Evolutionary conservation across 345 rosid species (phyloP).

Genomic region (Pseudoturritis turrita): DNA sequence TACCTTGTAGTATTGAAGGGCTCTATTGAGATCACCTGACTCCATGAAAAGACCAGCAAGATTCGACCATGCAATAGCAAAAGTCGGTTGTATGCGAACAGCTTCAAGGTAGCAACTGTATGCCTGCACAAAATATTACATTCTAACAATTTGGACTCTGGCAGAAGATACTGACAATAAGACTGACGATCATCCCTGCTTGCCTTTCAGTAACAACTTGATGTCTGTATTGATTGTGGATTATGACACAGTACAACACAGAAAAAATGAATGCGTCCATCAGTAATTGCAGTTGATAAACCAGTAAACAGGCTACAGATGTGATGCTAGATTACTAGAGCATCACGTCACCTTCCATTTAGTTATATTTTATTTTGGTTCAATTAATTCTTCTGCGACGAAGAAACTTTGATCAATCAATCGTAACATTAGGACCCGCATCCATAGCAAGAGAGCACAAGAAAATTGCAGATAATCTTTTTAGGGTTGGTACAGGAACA

Average conservation of each 20-base stretch:
- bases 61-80: conserved; percentile 99
- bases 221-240: conserved; percentile 66
- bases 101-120: conserved; percentile 96
- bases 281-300: conserved; percentile 54
- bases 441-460: conserved; percentile 6
- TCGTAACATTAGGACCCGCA: not conserved
- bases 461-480: conserved; percentile 12
- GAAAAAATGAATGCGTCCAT: conserved; percentile 59
- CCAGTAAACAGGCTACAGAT: conserved; percentile 19
- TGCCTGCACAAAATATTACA: conserved; percentile 93
- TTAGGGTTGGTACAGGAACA: conserved; percentile 17
- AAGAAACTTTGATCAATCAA: not conserved
- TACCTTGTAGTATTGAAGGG: conserved; percentile 96
- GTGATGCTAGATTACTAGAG: conserved; percentile 19
- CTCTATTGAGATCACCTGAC: conserved; percentile 89
- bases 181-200: conserved; percentile 80
- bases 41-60: conserved; percentile 99
- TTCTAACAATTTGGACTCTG: conserved; percentile 66
- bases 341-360: conserved; percentile 26
- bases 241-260: conserved; percentile 60
- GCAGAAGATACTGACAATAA: conserved; percentile 70
- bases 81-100: conserved; percentile 87
- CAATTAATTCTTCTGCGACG: not conserved
- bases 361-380: not conserved
- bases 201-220: conserved; percentile 64